phyloP scores from a whole-genome alignment of 192 early-diverging fungal genomes.

The Podila epigama region DNA sequence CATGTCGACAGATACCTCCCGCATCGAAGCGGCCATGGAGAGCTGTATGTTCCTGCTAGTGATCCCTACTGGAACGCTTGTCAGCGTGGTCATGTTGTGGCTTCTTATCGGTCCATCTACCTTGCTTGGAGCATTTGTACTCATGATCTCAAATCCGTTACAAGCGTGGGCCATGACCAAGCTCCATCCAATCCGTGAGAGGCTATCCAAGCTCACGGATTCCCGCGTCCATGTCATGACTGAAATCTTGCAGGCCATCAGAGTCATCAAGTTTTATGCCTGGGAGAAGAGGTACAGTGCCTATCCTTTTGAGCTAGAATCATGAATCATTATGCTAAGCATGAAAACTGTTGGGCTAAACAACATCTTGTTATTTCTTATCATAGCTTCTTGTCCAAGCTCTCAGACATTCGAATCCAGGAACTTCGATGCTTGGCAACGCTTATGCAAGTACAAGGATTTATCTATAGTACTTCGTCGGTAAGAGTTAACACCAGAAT shows the following conservation, averaged over 20 bases:
- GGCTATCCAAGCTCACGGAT: slow-evolving; percentile 53
- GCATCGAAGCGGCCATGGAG: slow-evolving; percentile 11
- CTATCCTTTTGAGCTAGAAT: background rate
- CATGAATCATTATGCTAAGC: no score
- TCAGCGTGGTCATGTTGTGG: slow-evolving; percentile 73
- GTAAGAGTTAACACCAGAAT: slow-evolving; percentile 19
- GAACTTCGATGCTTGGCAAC: slow-evolving; percentile 82
- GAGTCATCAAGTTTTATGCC: slow-evolving; percentile 71
- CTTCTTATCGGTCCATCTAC: slow-evolving; percentile 80
- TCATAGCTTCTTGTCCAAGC: slow-evolving; percentile 25
- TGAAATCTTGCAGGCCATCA: slow-evolving; percentile 63
- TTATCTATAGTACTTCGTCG: slow-evolving; percentile 60
- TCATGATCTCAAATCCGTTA: slow-evolving; percentile 59
- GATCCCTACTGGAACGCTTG: slow-evolving; percentile 65
- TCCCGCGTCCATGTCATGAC: slow-evolving; percentile 56
- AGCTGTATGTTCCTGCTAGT: slow-evolving; percentile 53
- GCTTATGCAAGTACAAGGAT: slow-evolving; percentile 75
- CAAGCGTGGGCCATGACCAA: slow-evolving; percentile 70
- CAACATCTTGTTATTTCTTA: no score
- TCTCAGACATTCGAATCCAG: slow-evolving; percentile 49
- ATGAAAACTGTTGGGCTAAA: no score
- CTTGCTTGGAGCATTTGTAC: slow-evolving; percentile 74
- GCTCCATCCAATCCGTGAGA: slow-evolving; percentile 76
- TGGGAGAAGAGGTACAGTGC: slow-evolving; percentile 51
- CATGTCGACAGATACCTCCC: slow-evolving; percentile 50